These are phyloP conservation scores for Lipomyces spencermartinsiae DNA, from an alignment of 805 yeast genomes.

Conservation along the genomic window DNA sequence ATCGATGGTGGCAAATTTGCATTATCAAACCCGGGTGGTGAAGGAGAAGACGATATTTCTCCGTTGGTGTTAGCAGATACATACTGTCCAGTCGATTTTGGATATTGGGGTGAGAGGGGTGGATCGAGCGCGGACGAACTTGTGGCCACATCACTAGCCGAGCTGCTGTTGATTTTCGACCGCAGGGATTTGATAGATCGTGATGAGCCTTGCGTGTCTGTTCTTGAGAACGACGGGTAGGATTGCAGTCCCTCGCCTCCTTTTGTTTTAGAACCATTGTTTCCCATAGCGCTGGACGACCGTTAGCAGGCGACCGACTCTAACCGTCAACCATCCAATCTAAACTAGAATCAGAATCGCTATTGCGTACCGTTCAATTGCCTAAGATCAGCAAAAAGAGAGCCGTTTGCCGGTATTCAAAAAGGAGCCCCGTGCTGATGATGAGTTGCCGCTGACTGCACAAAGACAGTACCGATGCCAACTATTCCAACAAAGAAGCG, in stretches of 20 bases:
- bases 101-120: not conserved
- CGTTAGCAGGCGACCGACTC: not conserved
- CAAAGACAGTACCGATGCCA: not conserved
- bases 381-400: not conserved
- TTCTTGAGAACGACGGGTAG: constrained; percentile 48
- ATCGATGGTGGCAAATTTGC: constrained; percentile 65
- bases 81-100: not conserved
- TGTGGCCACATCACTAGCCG: constrained; percentile 3
- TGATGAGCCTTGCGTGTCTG: constrained; percentile 51
- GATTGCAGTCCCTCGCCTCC: constrained; percentile 41
- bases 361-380: not conserved
- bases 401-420: not conserved
- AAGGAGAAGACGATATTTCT: not conserved
- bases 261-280: constrained; percentile 46
- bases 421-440: not conserved
- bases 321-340: not conserved
- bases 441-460: not conserved
- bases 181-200: constrained; percentile 46
- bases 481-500: not conserved
- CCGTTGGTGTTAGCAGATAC: not conserved
- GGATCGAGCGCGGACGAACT: not conserved
- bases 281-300: constrained; percentile 45
- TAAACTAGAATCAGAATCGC: not conserved
- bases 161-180: constrained; percentile 25
- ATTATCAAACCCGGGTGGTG: constrained; percentile 18